A percentile compares a stretch with the other conserved stretches of the same genome.
phyloP scores from a whole-genome alignment of 164 flowering plant genomes.

The Dillenia turbinata region DNA sequence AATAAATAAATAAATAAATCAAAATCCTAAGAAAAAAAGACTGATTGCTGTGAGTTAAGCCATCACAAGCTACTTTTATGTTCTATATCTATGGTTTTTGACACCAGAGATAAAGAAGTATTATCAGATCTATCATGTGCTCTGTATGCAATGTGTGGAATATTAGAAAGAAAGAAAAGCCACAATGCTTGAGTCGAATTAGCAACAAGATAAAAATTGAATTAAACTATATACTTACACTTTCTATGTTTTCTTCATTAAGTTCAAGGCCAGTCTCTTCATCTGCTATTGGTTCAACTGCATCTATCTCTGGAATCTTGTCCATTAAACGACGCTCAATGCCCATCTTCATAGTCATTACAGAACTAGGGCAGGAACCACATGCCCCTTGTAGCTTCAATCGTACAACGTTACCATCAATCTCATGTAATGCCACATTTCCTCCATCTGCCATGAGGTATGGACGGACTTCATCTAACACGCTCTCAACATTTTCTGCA shows the following conservation, averaged over 20 bases:
- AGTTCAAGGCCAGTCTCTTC: conserved; percentile 91
- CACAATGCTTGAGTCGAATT: too few species aligned
- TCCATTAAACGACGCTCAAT: conserved; percentile 94
- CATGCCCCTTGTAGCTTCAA: conserved; percentile 97
- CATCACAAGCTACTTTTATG: too few species aligned
- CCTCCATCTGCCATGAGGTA: conserved; percentile 98
- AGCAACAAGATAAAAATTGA: too few species aligned
- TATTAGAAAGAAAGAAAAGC: too few species aligned
- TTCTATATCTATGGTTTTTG: too few species aligned
- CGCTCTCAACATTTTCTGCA: conserved; percentile 83
- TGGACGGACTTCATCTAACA: conserved; percentile 88
- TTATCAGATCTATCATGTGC: too few species aligned
- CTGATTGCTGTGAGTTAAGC: too few species aligned
- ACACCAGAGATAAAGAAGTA: too few species aligned
- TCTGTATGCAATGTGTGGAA: too few species aligned
- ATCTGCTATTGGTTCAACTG: conserved; percentile 81
- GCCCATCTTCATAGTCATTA: conserved; percentile 93
- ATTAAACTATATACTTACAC: conserved; percentile 36
- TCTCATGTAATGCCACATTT: conserved; percentile 89
- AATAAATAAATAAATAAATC: too few species aligned
- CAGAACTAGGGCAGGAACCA: conserved; percentile 97
- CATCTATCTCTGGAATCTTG: conserved; percentile 87
- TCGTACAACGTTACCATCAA: conserved; percentile 87
- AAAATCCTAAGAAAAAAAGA: too few species aligned
- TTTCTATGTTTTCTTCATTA: conserved; percentile 86